These are phyloP conservation scores for Blastobotrys malaysiensis DNA, from an alignment of 1,139 yeast species.

Conservation along the genomic window DNA sequence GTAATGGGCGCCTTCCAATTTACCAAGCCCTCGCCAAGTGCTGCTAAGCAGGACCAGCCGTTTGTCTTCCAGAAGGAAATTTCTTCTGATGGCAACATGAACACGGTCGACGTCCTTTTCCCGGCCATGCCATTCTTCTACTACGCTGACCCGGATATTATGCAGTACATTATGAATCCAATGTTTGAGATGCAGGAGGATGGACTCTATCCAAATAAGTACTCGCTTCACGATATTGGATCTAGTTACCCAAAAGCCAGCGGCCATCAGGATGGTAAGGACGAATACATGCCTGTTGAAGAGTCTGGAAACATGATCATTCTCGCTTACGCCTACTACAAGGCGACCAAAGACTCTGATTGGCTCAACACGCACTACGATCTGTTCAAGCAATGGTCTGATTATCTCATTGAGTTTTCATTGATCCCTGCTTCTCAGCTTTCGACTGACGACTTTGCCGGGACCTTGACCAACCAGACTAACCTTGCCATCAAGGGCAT, in stretches of 20 bases:
- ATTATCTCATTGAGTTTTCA: conserved; percentile 4
- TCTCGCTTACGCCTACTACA: conserved; percentile 1
- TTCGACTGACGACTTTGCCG: conserved; percentile 13
- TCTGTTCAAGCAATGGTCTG: conserved; percentile 5
- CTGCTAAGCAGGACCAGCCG: conserved; percentile 1
- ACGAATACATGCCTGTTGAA: conserved; percentile 9
- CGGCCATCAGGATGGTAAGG: conserved; percentile 5
- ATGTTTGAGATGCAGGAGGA: conserved; percentile 5
- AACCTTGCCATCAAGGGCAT: conserved; percentile 11
- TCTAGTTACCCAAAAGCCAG: conserved; percentile 7
- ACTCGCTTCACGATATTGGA: conserved; percentile 10
- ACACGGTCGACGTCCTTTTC: conserved; percentile 11
- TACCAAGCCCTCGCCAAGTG: neutral
- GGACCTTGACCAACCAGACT: conserved; percentile 8
- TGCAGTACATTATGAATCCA: conserved; percentile 6
- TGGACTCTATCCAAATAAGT: conserved; percentile 6
- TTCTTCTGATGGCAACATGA: conserved; percentile 6
- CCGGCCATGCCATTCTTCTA: conserved; percentile 9
- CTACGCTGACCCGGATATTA: conserved; percentile 3
- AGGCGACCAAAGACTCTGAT: neutral
- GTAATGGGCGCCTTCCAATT: conserved; percentile 3
- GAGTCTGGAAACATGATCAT: conserved; percentile 7
- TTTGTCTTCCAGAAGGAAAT: conserved; percentile 9
- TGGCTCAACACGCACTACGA: conserved; percentile 5
- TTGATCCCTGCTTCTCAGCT: conserved; percentile 8